A percentile compares a stretch with the other conserved stretches of the same genome.
phyloP scores from a whole-genome alignment of 176 grass and related monocot genomes.

The bread wheat (Triticum aestivum) region IWGSC_CS_RefSeq_v2.1 NC_057800.1:244043453-244043952 shows the following conservation, averaged over 20 bases:
- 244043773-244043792: neutral
- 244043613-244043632: slow-evolving; percentile 24
- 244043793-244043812: slow-evolving; percentile 73
- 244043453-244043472: slow-evolving; percentile 14
- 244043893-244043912: neutral
- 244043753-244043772: neutral
- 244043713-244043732: slow-evolving; percentile 6
- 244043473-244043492: slow-evolving; percentile 23
- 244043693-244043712: slow-evolving; percentile 67
- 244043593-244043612: slow-evolving; percentile 17
- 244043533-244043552: neutral
- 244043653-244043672: slow-evolving; percentile 35
- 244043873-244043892: slow-evolving; percentile 7
- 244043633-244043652: slow-evolving; percentile 77
- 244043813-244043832: slow-evolving; percentile 66
- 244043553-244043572: slow-evolving; percentile 9
- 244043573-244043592: neutral
- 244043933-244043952: slow-evolving; percentile 54
- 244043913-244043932: slow-evolving; percentile 5
- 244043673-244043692: slow-evolving; percentile 64
- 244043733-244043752: slow-evolving; percentile 32
- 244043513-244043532: neutral
- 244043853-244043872: slow-evolving; percentile 42
- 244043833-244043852: slow-evolving; percentile 83
- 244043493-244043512: slow-evolving; percentile 8